These are phyloP conservation scores for Boletus rubroflammeus DNA, from an alignment of 768 basidiomycete species.

Conservation along the genomic window DNA sequence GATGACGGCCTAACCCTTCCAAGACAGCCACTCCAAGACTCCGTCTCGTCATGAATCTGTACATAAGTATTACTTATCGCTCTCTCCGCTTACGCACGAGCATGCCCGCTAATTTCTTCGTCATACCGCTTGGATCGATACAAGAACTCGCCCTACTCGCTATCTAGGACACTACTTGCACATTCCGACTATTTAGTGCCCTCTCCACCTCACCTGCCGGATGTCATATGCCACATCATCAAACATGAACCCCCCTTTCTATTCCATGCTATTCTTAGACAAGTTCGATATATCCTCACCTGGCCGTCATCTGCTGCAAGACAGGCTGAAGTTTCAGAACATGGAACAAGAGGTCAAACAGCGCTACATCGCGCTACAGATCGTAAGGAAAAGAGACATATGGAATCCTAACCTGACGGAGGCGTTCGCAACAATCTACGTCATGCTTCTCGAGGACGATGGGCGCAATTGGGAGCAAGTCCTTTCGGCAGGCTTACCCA, in stretches of 20 bases:
- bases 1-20: constrained; percentile 29
- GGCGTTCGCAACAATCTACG: constrained; percentile 50
- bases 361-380: constrained; percentile 43
- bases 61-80: constrained; percentile 24
- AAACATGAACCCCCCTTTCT: constrained; percentile 31
- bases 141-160: constrained; percentile 35
- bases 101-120: constrained; percentile 34
- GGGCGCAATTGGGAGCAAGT: constrained; percentile 48
- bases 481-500: constrained; percentile 39
- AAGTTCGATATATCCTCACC: constrained; percentile 49
- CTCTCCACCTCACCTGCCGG: constrained; percentile 34
- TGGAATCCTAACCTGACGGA: constrained; percentile 38
- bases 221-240: constrained; percentile 24
- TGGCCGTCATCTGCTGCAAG: constrained; percentile 34
- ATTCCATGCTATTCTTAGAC: constrained; percentile 40
- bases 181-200: constrained; percentile 34
- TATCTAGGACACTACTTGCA: constrained; percentile 26
- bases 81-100: constrained; percentile 12
- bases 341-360: constrained; percentile 44
- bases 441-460: constrained; percentile 58
- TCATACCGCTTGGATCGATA: constrained; percentile 34
- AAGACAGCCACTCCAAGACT: constrained; percentile 19
- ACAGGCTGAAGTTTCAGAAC: constrained; percentile 26
- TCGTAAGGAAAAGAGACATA: constrained; percentile 39
- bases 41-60: constrained; percentile 27